Percentiles rank a stretch among this genome's conserved stretches.
These are phyloP conservation scores for Adansonia rubrostipa DNA, from an alignment of 441 rosid genomes.

Conservation along the genomic window DNA sequence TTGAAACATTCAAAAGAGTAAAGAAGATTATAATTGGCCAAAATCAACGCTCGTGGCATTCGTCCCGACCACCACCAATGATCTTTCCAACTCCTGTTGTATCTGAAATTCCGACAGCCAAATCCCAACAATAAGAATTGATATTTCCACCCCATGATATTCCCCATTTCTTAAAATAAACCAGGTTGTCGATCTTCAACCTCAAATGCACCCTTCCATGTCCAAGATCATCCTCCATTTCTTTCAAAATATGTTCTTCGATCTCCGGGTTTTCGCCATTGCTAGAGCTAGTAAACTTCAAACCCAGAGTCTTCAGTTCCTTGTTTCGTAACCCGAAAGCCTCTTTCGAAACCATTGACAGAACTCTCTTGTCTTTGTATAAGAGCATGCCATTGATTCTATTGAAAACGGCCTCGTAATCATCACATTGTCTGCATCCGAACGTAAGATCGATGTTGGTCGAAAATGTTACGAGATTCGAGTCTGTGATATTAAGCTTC, in stretches of 20 bases:
- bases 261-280: not conserved
- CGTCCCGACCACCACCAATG: not conserved
- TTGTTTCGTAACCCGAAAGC: not conserved
- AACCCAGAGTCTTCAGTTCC: not conserved
- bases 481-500: not conserved
- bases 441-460: not conserved
- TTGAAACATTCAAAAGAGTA: not conserved
- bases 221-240: not conserved
- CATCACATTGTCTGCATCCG: not conserved
- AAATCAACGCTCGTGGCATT: not conserved
- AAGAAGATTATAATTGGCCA: not conserved
- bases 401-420: not conserved
- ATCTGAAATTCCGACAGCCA: not conserved
- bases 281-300: not conserved
- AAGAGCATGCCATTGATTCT: not conserved
- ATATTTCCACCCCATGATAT: too few species aligned
- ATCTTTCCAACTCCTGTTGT: not conserved
- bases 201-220: not conserved
- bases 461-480: not conserved
- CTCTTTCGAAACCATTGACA: not conserved
- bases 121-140: not conserved
- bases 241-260: not conserved
- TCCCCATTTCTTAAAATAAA: not conserved
- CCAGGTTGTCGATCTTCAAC: not conserved
- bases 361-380: not conserved